Percentiles rank a stretch among this genome's conserved stretches.
Conservation (phyloP, 192 early-diverging fungal species). For the Oehlia diaphana region DNA sequence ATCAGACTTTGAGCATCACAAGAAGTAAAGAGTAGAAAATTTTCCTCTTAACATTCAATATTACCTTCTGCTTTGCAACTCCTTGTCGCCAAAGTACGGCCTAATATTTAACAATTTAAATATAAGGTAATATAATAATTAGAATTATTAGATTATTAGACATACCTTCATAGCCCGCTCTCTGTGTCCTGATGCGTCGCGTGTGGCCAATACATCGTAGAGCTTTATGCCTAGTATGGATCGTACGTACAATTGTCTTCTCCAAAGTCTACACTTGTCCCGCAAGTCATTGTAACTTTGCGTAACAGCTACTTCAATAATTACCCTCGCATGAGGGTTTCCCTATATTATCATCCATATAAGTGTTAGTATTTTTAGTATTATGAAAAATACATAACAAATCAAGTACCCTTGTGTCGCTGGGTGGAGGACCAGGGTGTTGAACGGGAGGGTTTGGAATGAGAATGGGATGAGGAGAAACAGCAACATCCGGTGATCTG, state of each 20-base stretch:
- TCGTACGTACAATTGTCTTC: constrained; percentile 2
- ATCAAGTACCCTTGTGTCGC: constrained; percentile 19
- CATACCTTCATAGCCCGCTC: constrained; percentile 23
- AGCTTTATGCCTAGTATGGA: constrained; percentile 21
- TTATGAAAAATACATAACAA: constrained; percentile 9
- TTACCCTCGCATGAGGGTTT: constrained; percentile 23
- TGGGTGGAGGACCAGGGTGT: constrained; percentile 10
- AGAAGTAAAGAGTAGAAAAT: not conserved
- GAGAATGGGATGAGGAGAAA: not conserved
- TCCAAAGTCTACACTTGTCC: constrained; percentile 6
- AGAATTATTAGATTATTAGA: constrained; percentile 16
- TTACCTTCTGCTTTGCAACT: constrained; percentile 14
- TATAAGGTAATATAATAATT: constrained; percentile 13
- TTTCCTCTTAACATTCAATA: constrained; percentile 2
- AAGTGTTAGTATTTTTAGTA: constrained; percentile 10
- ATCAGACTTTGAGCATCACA: not conserved
- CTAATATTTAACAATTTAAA: constrained; percentile 25
- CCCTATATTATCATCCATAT: constrained; percentile 20
- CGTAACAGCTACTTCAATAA: not conserved
- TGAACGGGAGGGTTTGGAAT: constrained; percentile 7
- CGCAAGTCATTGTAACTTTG: constrained; percentile 2
- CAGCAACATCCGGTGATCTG: constrained; percentile 17
- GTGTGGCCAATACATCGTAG: not conserved
- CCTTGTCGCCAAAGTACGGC: constrained; percentile 26
- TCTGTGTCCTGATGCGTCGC: not conserved